Evolutionary conservation across 805 yeast genomes (phyloP).

Genomic region (Zygosaccharomyces kombuchaensis): DNA sequence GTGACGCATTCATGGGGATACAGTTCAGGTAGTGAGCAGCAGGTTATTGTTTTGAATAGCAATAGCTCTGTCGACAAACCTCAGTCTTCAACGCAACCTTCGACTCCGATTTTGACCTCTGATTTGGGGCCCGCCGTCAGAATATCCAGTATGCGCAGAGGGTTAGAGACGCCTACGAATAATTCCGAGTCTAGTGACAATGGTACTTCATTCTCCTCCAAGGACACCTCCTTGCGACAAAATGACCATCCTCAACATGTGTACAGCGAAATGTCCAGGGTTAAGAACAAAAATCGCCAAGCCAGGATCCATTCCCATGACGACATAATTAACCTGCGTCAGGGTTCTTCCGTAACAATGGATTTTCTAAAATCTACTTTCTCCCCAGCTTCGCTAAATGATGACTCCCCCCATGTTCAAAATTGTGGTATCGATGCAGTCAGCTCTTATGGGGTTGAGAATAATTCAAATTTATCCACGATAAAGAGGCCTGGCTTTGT

Average conservation of each 20-base stretch:
- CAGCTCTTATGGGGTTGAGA: neutral
- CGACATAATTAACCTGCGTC: slow-evolving; percentile 23
- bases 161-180: slow-evolving; percentile 2
- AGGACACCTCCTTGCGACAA: slow-evolving; percentile 6
- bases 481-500: neutral
- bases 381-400: slow-evolving; percentile 6
- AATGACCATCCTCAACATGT: slow-evolving; percentile 11
- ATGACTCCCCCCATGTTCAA: neutral
- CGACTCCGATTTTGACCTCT: slow-evolving; percentile 1
- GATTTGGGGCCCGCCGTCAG: slow-evolving; percentile 21
- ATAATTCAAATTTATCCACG: neutral
- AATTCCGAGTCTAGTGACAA: slow-evolving; percentile 6
- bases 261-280: slow-evolving; percentile 13
- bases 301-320: slow-evolving; percentile 31
- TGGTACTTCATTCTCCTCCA: slow-evolving; percentile 1
- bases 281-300: slow-evolving; percentile 26
- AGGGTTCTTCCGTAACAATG: slow-evolving; percentile 10
- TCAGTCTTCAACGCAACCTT: slow-evolving; percentile 2
- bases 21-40: slow-evolving; percentile 16
- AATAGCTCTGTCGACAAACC: neutral
- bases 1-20: slow-evolving; percentile 49
- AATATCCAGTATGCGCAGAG: slow-evolving; percentile 12
- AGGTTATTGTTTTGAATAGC: slow-evolving; percentile 23
- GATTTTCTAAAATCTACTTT: slow-evolving; percentile 14
- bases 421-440: neutral